These are phyloP conservation scores for Myxozyma neotropica DNA, from an alignment of 805 yeast species.

Conservation along the genomic window DNA sequence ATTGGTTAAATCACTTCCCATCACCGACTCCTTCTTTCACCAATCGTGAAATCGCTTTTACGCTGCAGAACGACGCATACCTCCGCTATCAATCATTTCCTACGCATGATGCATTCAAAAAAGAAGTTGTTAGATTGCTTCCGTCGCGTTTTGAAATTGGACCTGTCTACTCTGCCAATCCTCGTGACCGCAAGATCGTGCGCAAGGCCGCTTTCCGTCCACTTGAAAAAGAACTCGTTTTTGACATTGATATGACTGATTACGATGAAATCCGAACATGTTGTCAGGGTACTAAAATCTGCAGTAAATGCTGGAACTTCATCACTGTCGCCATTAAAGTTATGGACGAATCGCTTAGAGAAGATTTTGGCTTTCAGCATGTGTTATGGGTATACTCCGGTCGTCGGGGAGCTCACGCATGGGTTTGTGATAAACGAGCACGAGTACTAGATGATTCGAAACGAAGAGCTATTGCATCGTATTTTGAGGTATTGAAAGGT, in stretches of 20 bases:
- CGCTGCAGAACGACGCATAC: slow-evolving; percentile 82
- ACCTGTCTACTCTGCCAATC: slow-evolving; percentile 84
- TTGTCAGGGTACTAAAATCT: slow-evolving; percentile 81
- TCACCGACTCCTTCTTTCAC: slow-evolving; percentile 75
- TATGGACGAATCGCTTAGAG: slow-evolving; percentile 67
- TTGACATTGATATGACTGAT: slow-evolving; percentile 97
- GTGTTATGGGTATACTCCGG: slow-evolving; percentile 96
- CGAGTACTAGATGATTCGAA: slow-evolving; percentile 69
- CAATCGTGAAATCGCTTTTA: slow-evolving; percentile 92
- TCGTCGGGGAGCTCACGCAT: slow-evolving; percentile 98
- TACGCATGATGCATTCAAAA: slow-evolving; percentile 69
- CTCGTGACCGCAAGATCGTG: slow-evolving; percentile 77
- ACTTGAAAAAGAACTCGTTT: slow-evolving; percentile 79
- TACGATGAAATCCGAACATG: slow-evolving; percentile 93
- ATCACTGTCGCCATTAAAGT: slow-evolving; percentile 81
- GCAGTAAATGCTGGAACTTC: slow-evolving; percentile 91
- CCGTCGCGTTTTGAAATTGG: slow-evolving; percentile 96
- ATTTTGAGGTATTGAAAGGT: slow-evolving; percentile 68
- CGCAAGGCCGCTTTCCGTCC: slow-evolving; percentile 81
- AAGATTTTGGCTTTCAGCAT: slow-evolving; percentile 87
- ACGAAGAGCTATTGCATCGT: slow-evolving; percentile 79
- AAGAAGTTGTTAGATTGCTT: slow-evolving; percentile 68
- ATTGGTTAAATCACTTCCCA: slow-evolving; percentile 87
- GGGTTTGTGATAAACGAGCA: slow-evolving; percentile 90
- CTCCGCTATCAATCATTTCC: slow-evolving; percentile 82